phyloP scores from a whole-genome alignment of 495 filamentous ascomycete genomes.

The Xylaria castorea region DNA sequence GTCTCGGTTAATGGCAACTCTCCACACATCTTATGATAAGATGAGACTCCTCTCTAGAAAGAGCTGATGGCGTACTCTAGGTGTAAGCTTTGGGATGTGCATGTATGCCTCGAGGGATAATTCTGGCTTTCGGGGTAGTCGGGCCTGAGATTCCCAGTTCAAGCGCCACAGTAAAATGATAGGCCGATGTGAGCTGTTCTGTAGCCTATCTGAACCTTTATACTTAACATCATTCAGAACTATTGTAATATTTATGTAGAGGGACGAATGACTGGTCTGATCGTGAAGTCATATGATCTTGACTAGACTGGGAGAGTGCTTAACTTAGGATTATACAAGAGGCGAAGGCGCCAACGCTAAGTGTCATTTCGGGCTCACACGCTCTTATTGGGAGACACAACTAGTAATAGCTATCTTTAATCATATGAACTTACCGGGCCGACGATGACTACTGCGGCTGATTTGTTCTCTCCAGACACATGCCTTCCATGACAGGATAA shows the following conservation, averaged over 20 bases:
- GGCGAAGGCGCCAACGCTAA: neutral
- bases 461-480: neutral
- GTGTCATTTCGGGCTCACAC: neutral
- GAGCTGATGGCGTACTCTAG: neutral
- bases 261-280: neutral
- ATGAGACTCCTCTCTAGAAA: neutral
- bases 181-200: neutral
- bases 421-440: neutral
- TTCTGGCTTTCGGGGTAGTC: neutral
- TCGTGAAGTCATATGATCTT: conserved; percentile 2
- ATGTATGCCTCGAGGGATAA: neutral
- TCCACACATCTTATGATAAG: neutral
- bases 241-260: neutral
- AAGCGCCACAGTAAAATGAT: neutral
- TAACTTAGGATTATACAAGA: neutral
- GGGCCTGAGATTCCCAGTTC: neutral
- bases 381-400: conserved; percentile 24
- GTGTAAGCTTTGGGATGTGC: neutral
- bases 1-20: neutral
- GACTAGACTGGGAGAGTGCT: neutral
- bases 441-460: neutral
- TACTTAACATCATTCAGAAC: neutral
- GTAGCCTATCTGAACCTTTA: neutral
- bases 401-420: neutral
- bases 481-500: neutral